phyloP scores from a whole-genome alignment of 305 asterid genomes.

The Fraxinus ornus region DNA sequence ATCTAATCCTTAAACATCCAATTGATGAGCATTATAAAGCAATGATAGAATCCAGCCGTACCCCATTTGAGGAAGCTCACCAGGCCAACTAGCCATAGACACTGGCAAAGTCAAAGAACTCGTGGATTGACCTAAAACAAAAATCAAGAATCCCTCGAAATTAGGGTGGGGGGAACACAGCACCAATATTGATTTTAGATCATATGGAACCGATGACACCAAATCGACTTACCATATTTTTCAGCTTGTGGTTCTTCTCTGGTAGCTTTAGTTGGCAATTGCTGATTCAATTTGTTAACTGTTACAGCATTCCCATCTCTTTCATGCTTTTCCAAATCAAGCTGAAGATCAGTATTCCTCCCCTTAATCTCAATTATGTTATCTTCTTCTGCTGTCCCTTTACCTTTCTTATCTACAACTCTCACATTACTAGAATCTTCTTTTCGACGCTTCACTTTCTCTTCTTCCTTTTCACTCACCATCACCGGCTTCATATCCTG shows the following conservation, averaged over 20 bases:
- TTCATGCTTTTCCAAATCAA: constrained; percentile 66
- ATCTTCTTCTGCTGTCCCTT: constrained; percentile 34
- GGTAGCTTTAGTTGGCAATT: constrained; percentile 26
- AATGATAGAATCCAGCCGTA: constrained; percentile 34
- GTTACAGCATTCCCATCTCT: constrained; percentile 42
- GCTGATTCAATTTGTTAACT: constrained; percentile 38
- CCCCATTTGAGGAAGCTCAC: constrained; percentile 97
- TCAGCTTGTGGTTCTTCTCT: constrained; percentile 38
- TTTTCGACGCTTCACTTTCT: constrained; percentile 33
- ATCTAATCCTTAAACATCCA: constrained; percentile 17
- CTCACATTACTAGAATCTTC: constrained; percentile 27
- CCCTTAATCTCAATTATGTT: constrained; percentile 41
- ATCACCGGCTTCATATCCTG: constrained; percentile 43
- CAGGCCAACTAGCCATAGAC: constrained; percentile 68
- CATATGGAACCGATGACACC: background rate
- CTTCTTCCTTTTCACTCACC: constrained; percentile 34
- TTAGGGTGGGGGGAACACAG: background rate
- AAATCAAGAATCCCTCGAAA: background rate
- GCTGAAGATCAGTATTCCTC: constrained; percentile 50
- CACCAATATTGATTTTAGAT: background rate
- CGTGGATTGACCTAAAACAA: background rate
- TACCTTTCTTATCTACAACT: constrained; percentile 46
- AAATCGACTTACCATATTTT: constrained; percentile 32
- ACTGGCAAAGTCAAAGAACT: background rate
- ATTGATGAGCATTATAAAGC: constrained; percentile 20